Conservation (phyloP, 2,329 filamentous ascomycete species). For the Sclerotinia nivalis region DNA sequence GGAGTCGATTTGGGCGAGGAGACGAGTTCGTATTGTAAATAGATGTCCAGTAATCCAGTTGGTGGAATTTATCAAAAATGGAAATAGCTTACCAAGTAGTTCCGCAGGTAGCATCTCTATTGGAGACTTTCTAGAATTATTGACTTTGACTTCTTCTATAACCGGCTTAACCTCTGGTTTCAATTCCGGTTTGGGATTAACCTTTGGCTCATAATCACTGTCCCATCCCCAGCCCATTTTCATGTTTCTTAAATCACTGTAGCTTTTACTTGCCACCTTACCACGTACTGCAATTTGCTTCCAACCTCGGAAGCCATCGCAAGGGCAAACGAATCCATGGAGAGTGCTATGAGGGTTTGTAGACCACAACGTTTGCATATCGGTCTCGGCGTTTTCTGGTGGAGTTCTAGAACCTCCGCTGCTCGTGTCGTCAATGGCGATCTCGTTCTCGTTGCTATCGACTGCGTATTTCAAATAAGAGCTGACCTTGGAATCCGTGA, state of each 20-base stretch:
- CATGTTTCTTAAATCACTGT: slow-evolving; percentile 58
- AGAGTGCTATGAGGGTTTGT: slow-evolving; percentile 55
- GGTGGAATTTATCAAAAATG: slow-evolving; percentile 16
- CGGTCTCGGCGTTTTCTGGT: slow-evolving; percentile 25
- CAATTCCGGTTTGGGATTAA: not conserved
- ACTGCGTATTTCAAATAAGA: slow-evolving; percentile 48
- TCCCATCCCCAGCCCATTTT: slow-evolving; percentile 54
- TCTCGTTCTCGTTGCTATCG: slow-evolving; percentile 44
- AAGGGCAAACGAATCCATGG: slow-evolving; percentile 59
- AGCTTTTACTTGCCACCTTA: slow-evolving; percentile 61
- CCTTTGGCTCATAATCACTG: slow-evolving; percentile 31
- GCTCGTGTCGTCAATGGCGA: slow-evolving; percentile 47
- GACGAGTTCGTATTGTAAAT: not conserved
- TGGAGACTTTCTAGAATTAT: slow-evolving; percentile 51
- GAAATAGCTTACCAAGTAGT: slow-evolving; percentile 61
- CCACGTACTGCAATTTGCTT: slow-evolving; percentile 59
- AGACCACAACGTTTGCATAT: slow-evolving; percentile 28
- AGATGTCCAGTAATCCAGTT: slow-evolving; percentile 10
- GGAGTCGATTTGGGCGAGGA: slow-evolving; percentile 18
- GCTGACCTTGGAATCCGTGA: slow-evolving; percentile 60
- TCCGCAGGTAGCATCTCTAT: slow-evolving; percentile 71
- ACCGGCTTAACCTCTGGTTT: slow-evolving; percentile 15
- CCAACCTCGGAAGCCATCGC: slow-evolving; percentile 61
- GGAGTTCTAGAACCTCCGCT: slow-evolving; percentile 32
- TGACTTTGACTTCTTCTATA: slow-evolving; percentile 32